Evolutionary conservation across 2,329 filamentous ascomycete genomes (phyloP), one percentile per base, ranked within the genome.

Genomic region (Bipolaris bicolor): DNA sequence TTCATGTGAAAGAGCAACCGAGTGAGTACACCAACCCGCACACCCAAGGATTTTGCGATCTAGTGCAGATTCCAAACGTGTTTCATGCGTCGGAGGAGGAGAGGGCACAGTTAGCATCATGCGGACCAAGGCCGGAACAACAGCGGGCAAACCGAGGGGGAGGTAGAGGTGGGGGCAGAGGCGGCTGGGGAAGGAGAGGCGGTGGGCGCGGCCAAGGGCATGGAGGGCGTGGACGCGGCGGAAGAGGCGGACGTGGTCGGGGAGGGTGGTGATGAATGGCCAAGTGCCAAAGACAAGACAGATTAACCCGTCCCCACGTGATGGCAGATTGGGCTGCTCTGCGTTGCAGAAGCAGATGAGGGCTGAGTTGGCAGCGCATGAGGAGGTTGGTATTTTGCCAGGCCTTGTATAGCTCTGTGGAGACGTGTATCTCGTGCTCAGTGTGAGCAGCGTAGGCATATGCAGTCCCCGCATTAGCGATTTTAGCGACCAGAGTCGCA

Each of bases 1-100:
- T 88, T 62, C 81, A 79, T 22, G 84, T 86, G 0, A 68, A 80
- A 0, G 80, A 88, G n/a, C 84, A 87, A 73, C 91, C 92, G 1
- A 79, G 82, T 1, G 93, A 97, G 77, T 94, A 94, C 73, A 91
- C 87, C 3, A 98, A 95, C 70, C 88, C 90, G 11, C 94, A 98
- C 78, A 98, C 92, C 6, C 81, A 80, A n/a, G 77, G 81, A 3
- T 98, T 94, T 72, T 99, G 95, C 76, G 80, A 88, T 54, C 77
- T 98, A 53, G 68, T 98, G 1, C 87, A 84, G 7, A 87, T 99
- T 33, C 79, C 85, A 5, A 96, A 98, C 73, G 82, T 88, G 9
- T 96, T 88, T 81, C 83, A 90, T 66, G 85, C 89, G 1, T 86
- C 79, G n/a, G 84, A 89, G 2, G 87, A 92, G 67, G 90, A 96